Evolutionary conservation across 345 rosid genomes (phyloP).

Genomic region (rapeseed (Brassica napus)): DNA sequence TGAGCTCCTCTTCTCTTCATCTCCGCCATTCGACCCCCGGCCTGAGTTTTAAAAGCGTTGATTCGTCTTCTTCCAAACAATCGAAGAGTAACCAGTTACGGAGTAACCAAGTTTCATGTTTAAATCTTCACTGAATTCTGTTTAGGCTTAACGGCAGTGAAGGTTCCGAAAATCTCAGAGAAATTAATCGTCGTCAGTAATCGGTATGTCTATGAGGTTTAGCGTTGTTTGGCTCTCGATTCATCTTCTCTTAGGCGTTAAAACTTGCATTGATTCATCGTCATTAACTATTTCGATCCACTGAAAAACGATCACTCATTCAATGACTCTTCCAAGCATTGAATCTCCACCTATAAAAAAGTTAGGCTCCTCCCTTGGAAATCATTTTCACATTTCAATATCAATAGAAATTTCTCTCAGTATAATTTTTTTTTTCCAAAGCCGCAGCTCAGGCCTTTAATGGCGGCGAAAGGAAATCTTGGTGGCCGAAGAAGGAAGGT

Average conservation of each 20-base stretch:
- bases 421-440: no score
- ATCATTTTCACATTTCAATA: no score
- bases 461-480: background rate
- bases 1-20: no score
- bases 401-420: no score
- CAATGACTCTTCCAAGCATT: background rate
- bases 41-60: no score
- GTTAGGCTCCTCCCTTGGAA: background rate
- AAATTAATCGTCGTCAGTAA: background rate
- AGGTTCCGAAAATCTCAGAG: background rate
- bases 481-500: background rate
- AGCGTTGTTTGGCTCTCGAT: background rate
- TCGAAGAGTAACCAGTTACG: no score
- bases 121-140: background rate
- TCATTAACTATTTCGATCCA: background rate
- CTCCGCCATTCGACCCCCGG: no score
- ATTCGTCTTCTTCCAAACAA: no score
- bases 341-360: background rate
- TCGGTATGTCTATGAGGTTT: background rate
- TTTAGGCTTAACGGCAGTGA: background rate
- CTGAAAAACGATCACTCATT: no score
- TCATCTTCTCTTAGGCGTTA: background rate
- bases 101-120: background rate
- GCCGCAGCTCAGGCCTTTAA: background rate
- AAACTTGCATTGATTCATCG: background rate